phyloP scores from a whole-genome alignment of 768 basidiomycete species.

The Sistotremastrum suecicum region DNA sequence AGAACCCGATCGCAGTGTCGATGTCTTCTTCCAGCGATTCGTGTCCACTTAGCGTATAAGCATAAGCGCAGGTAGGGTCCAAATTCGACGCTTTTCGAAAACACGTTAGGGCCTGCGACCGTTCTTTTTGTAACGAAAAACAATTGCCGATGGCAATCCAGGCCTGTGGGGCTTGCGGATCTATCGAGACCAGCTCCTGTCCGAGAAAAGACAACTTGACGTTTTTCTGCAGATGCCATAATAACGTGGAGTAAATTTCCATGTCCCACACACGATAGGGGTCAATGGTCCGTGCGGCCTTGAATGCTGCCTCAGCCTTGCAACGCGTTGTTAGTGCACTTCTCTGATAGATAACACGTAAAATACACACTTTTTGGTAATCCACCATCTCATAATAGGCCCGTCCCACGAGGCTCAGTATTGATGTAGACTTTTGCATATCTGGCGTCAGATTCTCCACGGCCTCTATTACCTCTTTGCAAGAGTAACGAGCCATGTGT shows the following conservation, averaged over 20 bases:
- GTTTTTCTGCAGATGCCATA: conserved; percentile 86
- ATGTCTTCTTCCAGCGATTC: conserved; percentile 94
- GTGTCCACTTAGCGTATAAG: conserved; percentile 92
- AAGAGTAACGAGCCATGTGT: conserved; percentile 63
- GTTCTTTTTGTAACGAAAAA: conserved; percentile 91
- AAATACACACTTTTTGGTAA: conserved; percentile 66
- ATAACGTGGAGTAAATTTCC: conserved; percentile 90
- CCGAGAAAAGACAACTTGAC: conserved; percentile 84
- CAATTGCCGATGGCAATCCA: conserved; percentile 97
- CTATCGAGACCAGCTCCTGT: conserved; percentile 78
- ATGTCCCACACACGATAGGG: conserved; percentile 87
- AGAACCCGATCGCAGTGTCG: conserved; percentile 83
- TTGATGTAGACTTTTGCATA: conserved; percentile 64
- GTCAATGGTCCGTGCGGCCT: conserved; percentile 63
- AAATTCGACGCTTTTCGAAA: conserved; percentile 85
- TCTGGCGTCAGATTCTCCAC: conserved; percentile 61
- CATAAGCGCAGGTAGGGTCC: conserved; percentile 86
- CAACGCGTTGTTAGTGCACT: conserved; percentile 6
- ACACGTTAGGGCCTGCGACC: conserved; percentile 83
- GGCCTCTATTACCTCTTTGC: conserved; percentile 56
- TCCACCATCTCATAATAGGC: conserved; percentile 85
- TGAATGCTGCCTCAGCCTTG: conserved; percentile 85
- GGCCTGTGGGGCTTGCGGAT: conserved; percentile 70
- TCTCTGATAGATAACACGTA: conserved; percentile 2
- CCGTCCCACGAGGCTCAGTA: conserved; percentile 70